phyloP scores from a whole-genome alignment of 257 asterid species.

The Capsicum chinense region DNA sequence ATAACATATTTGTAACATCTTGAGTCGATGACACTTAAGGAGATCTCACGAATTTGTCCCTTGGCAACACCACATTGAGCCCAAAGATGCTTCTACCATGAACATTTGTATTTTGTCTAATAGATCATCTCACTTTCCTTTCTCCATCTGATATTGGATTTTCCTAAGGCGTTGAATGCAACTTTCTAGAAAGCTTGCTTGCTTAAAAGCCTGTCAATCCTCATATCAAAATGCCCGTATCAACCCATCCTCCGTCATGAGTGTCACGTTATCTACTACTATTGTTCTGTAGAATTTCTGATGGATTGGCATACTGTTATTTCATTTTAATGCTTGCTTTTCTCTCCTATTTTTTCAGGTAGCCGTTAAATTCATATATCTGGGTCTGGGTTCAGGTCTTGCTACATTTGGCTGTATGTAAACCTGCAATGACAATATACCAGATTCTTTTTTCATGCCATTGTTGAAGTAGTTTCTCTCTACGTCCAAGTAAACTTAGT shows the following conservation, averaged over 20 bases:
- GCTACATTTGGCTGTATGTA: conserved; percentile 73
- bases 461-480: neutral
- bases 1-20: neutral
- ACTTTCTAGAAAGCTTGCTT: neutral
- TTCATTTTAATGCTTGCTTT: neutral
- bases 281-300: neutral
- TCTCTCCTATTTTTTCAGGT: conserved; percentile 40
- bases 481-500: neutral
- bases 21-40: neutral
- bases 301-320: neutral
- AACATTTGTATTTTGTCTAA: neutral
- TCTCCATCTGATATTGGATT: neutral
- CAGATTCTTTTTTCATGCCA: neutral
- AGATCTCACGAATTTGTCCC: neutral
- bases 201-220: neutral
- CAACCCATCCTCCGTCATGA: neutral
- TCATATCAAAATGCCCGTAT: neutral
- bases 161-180: neutral
- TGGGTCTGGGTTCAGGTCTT: conserved; percentile 70
- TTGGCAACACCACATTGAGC: neutral
- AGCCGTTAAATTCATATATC: conserved; percentile 61
- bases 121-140: neutral
- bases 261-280: neutral
- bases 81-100: neutral
- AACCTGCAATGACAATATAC: neutral